Evolutionary conservation across 768 basidiomycete species (phyloP).

Genomic region (Amanita molliuscula): DNA sequence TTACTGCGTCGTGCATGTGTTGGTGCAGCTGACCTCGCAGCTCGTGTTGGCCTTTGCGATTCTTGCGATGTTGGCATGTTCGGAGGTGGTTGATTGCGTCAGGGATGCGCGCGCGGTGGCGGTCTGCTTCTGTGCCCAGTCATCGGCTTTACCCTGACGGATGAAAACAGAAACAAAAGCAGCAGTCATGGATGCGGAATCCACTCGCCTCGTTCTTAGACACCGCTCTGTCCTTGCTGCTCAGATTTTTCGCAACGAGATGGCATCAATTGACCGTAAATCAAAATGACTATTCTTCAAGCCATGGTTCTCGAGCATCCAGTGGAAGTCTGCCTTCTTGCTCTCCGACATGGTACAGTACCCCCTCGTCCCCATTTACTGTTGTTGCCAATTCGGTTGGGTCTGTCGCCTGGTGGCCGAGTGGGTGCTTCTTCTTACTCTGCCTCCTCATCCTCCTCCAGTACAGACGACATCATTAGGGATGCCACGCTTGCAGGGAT

Average conservation of each 20-base stretch:
- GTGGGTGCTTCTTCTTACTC: not conserved
- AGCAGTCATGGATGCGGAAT: conserved; percentile 4
- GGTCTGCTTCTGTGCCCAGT: conserved; percentile 17
- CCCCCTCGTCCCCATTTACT: conserved; percentile 63
- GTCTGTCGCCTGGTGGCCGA: conserved; percentile 47
- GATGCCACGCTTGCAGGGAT: conserved; percentile 45
- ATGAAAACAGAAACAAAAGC: not conserved
- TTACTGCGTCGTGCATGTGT: conserved; percentile 51
- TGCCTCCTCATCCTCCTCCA: too few species aligned
- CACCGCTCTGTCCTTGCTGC: conserved; percentile 61
- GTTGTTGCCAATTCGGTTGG: conserved; percentile 75
- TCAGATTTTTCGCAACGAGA: conserved; percentile 80
- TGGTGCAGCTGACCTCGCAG: conserved; percentile 78
- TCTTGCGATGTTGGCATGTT: conserved; percentile 58
- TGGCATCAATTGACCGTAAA: conserved; percentile 86
- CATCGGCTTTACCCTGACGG: too few species aligned
- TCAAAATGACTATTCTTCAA: too few species aligned
- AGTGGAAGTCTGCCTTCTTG: conserved; percentile 93
- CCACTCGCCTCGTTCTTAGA: conserved; percentile 50
- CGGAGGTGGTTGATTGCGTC: conserved; percentile 76
- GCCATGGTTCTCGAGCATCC: conserved; percentile 84
- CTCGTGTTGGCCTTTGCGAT: conserved; percentile 56
- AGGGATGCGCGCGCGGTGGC: conserved; percentile 57
- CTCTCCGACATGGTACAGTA: conserved; percentile 60
- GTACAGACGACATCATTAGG: conserved; percentile 18